Conservation (phyloP, 129 eudicot genomes). For the Apium graveolens region DNA sequence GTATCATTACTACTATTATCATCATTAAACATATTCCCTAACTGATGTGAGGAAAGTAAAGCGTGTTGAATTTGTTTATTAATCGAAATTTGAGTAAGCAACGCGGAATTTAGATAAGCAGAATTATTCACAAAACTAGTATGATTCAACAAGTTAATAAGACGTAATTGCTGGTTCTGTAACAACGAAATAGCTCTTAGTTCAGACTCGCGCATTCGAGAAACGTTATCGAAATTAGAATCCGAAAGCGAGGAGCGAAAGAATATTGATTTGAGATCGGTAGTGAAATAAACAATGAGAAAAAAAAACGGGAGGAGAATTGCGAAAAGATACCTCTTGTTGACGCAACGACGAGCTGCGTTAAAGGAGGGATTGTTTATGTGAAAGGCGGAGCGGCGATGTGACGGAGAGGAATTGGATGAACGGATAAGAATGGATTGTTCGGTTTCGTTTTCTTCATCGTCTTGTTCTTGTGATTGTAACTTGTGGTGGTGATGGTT, state of each 20-base stretch:
- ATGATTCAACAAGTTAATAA: slow-evolving; percentile 42
- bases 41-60: slow-evolving; percentile 49
- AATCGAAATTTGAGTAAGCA: slow-evolving; percentile 49
- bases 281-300: slow-evolving; percentile 43
- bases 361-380: slow-evolving; percentile 27
- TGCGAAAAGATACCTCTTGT: slow-evolving; percentile 58
- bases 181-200: slow-evolving; percentile 54
- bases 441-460: slow-evolving; percentile 58
- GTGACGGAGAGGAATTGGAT: slow-evolving; percentile 18
- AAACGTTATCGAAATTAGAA: slow-evolving; percentile 10
- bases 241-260: slow-evolving; percentile 27
- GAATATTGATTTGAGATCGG: slow-evolving; percentile 46
- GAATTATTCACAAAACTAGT: slow-evolving; percentile 11
- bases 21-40: slow-evolving; percentile 16
- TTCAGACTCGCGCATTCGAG: slow-evolving; percentile 73
- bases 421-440: slow-evolving; percentile 33
- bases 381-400: slow-evolving; percentile 44
- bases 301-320: slow-evolving; percentile 50
- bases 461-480: slow-evolving; percentile 40
- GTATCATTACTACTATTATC: slow-evolving; percentile 23
- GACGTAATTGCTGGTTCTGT: slow-evolving; percentile 58
- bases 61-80: slow-evolving; percentile 63
- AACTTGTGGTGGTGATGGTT: slow-evolving; percentile 25
- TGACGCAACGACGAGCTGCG: slow-evolving; percentile 22
- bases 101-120: slow-evolving; percentile 27